A percentile compares a stretch with the other conserved stretches of the same genome.
phyloP scores from a whole-genome alignment of 257 asterid species.

The Plectranthus barbatus region DNA sequence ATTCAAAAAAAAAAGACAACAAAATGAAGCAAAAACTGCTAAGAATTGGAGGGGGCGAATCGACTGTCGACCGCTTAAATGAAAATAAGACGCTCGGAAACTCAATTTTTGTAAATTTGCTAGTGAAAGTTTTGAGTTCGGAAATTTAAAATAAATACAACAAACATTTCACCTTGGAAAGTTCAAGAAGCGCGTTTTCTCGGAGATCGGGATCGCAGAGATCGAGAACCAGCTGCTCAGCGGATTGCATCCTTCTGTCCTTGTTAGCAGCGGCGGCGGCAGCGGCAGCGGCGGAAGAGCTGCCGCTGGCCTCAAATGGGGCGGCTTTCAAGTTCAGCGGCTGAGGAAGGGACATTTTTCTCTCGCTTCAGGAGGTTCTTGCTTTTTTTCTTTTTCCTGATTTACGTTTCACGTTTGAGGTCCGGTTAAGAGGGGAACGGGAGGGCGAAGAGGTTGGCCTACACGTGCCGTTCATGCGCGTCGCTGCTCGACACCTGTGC shows the following conservation, averaged over 20 bases:
- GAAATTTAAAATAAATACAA: neutral
- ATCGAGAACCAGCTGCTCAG: slow-evolving; percentile 85
- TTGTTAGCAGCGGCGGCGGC: slow-evolving; percentile 32
- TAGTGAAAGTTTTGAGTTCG: neutral
- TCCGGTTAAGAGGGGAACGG: neutral
- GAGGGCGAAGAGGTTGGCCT: neutral
- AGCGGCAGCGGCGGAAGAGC: no score
- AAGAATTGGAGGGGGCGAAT: neutral
- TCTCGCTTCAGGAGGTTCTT: neutral
- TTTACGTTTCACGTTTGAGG: neutral
- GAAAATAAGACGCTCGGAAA: neutral
- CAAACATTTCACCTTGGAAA: slow-evolving; percentile 53
- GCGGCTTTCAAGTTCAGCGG: slow-evolving; percentile 35
- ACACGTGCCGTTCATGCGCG: slow-evolving; percentile 28
- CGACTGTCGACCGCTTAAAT: no score
- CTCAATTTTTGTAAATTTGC: neutral
- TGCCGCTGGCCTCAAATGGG: slow-evolving; percentile 28
- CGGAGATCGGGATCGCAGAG: slow-evolving; percentile 88
- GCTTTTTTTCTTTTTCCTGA: neutral
- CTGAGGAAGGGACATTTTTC: slow-evolving; percentile 30
- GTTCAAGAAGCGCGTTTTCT: slow-evolving; percentile 86
- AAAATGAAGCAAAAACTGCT: neutral
- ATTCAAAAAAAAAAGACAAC: neutral
- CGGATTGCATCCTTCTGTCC: slow-evolving; percentile 69
- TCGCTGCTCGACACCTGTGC: slow-evolving; percentile 13